These are phyloP conservation scores for Lodderomyces metapsilosis DNA, from an alignment of 1,139 yeast genomes.

Conservation along the genomic window DNA sequence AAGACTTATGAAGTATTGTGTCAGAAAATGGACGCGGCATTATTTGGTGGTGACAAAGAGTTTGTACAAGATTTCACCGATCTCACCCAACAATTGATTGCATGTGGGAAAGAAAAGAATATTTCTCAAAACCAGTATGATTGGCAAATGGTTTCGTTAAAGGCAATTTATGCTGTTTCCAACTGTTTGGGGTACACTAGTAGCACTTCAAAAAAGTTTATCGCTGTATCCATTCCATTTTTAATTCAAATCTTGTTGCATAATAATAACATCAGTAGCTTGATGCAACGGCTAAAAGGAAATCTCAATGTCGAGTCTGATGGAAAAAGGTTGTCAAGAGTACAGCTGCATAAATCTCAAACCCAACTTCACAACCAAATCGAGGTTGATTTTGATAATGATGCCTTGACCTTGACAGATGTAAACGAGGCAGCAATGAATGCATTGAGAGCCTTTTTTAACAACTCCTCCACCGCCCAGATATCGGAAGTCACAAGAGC, in stretches of 20 bases:
- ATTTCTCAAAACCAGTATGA: conserved; percentile 39
- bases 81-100: conserved; percentile 39
- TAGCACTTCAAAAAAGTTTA: conserved; percentile 36
- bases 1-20: conserved; percentile 62
- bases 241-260: conserved; percentile 32
- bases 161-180: conserved; percentile 44
- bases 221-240: conserved; percentile 41
- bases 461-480: conserved; percentile 50
- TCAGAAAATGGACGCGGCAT: conserved; percentile 59
- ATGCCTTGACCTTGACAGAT: conserved; percentile 22
- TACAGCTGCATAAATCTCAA: conserved; percentile 26
- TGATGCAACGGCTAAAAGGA: conserved; percentile 23
- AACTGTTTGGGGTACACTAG: conserved; percentile 42
- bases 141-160: conserved; percentile 49
- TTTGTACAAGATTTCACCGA: conserved; percentile 53
- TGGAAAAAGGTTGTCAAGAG: conserved; percentile 24
- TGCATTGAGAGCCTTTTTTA: conserved; percentile 49
- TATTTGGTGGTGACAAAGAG: conserved; percentile 69
- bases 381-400: conserved; percentile 33
- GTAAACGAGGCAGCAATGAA: conserved; percentile 40
- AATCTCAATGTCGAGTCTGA: conserved; percentile 27
- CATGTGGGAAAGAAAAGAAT: conserved; percentile 18
- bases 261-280: conserved; percentile 16
- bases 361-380: conserved; percentile 14
- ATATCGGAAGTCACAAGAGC: conserved; percentile 46